Base-by-base conservation (phyloP, 371 early-diverging fungal species). In the Fennellomyces sp. region DNA sequence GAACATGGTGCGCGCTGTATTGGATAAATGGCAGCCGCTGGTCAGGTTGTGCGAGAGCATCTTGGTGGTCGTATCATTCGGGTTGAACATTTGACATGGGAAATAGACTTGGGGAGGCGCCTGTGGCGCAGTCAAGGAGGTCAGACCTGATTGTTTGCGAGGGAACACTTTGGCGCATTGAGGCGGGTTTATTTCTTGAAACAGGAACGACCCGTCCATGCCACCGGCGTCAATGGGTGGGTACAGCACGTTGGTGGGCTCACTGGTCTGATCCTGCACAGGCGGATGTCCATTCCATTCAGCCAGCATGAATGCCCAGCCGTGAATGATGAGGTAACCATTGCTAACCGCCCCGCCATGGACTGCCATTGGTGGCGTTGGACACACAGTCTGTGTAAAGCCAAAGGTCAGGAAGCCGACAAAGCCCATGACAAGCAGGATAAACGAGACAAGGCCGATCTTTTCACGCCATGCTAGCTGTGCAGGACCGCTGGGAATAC, bases 401-500 rank as follows among this genome's bases (percentile, higher is more conserved):
- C 90, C 83, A 69, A 88, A 79, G 1, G 84, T 81, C 10, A 88
- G 59, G 42, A 85, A 85, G 7, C 86, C 85, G 15, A 88, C 75
- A 31, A 74, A 63, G 11, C 66, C 56, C 58, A 84, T 83, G 38
- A 85, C 73, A 8, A 61, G 35, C 7, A 77, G 36, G 33, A 92
- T 84, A 58, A 92, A 79, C 25, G 88, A 71, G 51, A 90, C 85
- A 0, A 95, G 68, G 0, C 93, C 89, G 2, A 91, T 81, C 63
- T 94, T 95, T 70, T 94, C 94, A 29, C 94, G 74, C 94, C 94
- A 94, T 26, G 80, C 96, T 31, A 82, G 87, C 64, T 86, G 91
- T 17, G 85, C 76, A 39, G 72, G 82, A 0, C 70, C 69, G 47
- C 75, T 65, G 13, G 70, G 66, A 30, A 78, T 77, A 21, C 45